Evolutionary conservation across 192 early-diverging fungal genomes (phyloP), one percentile per base, ranked within the genome.

Genomic region (Dimargaris xerosporica): DNA sequence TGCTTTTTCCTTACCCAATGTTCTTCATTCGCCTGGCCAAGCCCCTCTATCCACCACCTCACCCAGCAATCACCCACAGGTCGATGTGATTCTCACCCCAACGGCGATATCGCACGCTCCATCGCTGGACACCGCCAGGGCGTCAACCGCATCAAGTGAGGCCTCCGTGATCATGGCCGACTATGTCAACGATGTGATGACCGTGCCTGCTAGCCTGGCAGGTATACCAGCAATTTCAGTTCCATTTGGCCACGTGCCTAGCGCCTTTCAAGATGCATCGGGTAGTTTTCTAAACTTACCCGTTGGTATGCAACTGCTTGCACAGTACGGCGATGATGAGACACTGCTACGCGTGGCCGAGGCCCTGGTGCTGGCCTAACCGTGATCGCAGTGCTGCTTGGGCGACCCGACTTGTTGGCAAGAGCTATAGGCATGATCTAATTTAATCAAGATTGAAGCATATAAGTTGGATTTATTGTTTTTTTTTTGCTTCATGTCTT

Each of bases 111-210:
- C 78, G n/a, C 71, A 82, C 0, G 90, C 92, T n/a, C 89, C 88
- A 7, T 68, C 65, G 17, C 63, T 85, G 34, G 58, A 13, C 3
- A 12, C 3, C 3, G 17, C 21, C 19, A 13, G 12, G 52, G 52
- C 12, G 3, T 28, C n/a, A 5, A 53, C 21, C 25, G 3, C 52
- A 13, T 21, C 63, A 23, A 66, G 62, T 17, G 46, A 62, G 19
- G 65, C 65, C 19, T 67, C 69, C 44, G 70, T 73, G 10, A 54
- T 16, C 10, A 75, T 83, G 7, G 66, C 79, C 34, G 74, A 69
- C n/a, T 94, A 87, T 62, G 72, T 89, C 44, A 86, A 89, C 65
- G 94, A 96, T 75, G 84, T 92, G 17, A 80, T 94, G 78, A 94
- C 91, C 10, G 83, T 94, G 0, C 87, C 94, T 17, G 86, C 87